Percentiles rank a stretch among this genome's conserved stretches.
Evolutionary conservation across 495 filamentous ascomycete genomes (phyloP).

Genomic region (Polyplosphaeria fusca): DNA sequence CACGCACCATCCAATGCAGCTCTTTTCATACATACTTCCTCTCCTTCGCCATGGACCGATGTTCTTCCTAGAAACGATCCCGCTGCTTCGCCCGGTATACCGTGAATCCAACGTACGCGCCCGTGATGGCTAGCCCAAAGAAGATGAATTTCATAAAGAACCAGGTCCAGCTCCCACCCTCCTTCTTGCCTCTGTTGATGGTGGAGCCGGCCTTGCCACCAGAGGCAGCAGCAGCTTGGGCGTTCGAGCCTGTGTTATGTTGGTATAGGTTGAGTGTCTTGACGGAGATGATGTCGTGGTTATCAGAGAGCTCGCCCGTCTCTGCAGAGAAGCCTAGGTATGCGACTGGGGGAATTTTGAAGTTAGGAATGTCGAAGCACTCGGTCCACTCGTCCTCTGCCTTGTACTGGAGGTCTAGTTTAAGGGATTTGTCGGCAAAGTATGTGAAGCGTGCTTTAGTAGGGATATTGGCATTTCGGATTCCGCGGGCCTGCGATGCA

Average conservation of each 20-base stretch:
- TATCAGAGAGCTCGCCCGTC: conserved; percentile 94
- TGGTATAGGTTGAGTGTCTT: conserved; percentile 82
- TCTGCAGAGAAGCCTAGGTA: conserved; percentile 96
- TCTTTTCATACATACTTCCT: background rate
- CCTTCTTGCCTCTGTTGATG: conserved; percentile 31
- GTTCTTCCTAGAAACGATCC: conserved; percentile 62
- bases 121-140: conserved; percentile 65
- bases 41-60: background rate
- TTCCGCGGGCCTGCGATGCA: conserved; percentile 67
- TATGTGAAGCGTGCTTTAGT: conserved; percentile 89
- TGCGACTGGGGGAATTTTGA: conserved; percentile 80
- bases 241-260: conserved; percentile 46
- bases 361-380: conserved; percentile 71
- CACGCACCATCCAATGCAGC: background rate
- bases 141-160: conserved; percentile 83
- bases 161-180: conserved; percentile 79
- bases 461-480: conserved; percentile 70
- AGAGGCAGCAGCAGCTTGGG: conserved; percentile 43
- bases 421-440: conserved; percentile 91
- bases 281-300: conserved; percentile 94
- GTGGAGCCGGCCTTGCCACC: conserved; percentile 32
- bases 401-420: conserved; percentile 93
- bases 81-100: conserved; percentile 71
- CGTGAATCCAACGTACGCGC: conserved; percentile 80
- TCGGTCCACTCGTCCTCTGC: conserved; percentile 78